Evolutionary conservation across 1,284 basidiomycete species (phyloP), one percentile per base, ranked within the genome.

Genomic region (Porphyrellus sp.): DNA sequence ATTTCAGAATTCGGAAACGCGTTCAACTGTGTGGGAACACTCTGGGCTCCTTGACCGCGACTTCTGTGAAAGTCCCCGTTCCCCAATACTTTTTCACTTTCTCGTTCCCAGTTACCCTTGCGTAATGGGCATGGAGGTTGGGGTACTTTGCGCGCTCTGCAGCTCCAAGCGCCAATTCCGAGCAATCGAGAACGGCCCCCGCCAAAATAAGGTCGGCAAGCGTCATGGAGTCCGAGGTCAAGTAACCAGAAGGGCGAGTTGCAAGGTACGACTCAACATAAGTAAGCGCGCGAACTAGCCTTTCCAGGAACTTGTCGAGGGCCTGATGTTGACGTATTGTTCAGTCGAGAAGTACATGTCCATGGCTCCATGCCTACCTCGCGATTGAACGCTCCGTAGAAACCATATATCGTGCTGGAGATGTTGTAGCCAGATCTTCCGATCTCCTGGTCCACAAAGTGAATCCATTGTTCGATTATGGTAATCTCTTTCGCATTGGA

Each of bases 391-490:
- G 44, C 25, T 6, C 40, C 44, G 27, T 7, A 2, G 9, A 39
- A 49, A 5, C 46, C 52, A n/a, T 34, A 49, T 23, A 58, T 21
- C 37, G 49, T 3, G 13, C 49, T 47, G 15, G 34, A 24, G 16
- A 40, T 21, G 16, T 40, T n/a, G 25, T 40, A 40, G 8, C 39
- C 8, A 40, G 39, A n/a, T 3, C 0, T 8, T 15, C 37, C 12
- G 21, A 39, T 8, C 13, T 39, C 37, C 6, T 39, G 37, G 55
- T 77, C 71, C 52, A 64, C 61, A 49, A 73, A 69, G 44, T 70
- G 70, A 57, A 73, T 62, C 77, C 78, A 83, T 65, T 79, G 75
- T 56, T 78, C 74, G 49, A 81, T 72, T 35, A 74, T 66, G 15
- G 78, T 80, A 12, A 62, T 59, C 55, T 77, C 75, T 55, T 77